Evolutionary conservation across 129 eudicot species (phyloP), one percentile per base, ranked within the genome.

Genomic region (Helianthus tuberosus): DNA sequence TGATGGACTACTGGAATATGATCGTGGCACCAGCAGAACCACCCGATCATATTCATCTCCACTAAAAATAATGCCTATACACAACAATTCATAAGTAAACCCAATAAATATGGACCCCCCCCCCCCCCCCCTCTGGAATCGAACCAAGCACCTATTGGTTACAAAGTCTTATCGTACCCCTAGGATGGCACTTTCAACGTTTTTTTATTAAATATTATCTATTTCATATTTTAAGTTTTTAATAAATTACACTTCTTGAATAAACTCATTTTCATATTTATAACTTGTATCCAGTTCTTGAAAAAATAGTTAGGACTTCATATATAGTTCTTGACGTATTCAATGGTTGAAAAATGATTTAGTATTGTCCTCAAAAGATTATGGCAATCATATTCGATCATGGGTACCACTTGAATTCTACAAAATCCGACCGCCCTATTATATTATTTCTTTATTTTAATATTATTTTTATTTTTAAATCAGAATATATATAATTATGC

Each of bases 341-440:
- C 10, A 25, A 15, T 77, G 39, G 10, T 39, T 60, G 64, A 62
- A 63, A 77, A 43, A 3, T 25, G 53, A 6, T 10, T n/a, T 15
- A 3, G 8, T 53, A 23, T 53, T 65, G 36, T 27, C 6, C 44
- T 10, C 39, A 32, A 72, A 69, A 59, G 71, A 46, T 72, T 72
- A 75, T 82, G 89, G 71, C 75, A 80, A 82, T 83, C 90, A 89
- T 87, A 82, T 86, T 82, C 86, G 90, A 89, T 86, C 96, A 84
- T 89, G 92, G 88, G 85, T 75, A 86, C 92, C 92, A 89, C 90
- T 71, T 77, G 41, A 71, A 71, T 71, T 38, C 72, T 59, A 52
- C 67, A 57, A 14, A 71, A 52, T 55, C 73, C 73, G 54, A 78
- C 82, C 43, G 72, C 67, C 76, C 48, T 52, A 52, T 51, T 41